A percentile compares a stretch with the other conserved stretches of the same genome.
phyloP scores from a whole-genome alignment of 208 protist genomes.

The Leishmania turanica region DNA sequence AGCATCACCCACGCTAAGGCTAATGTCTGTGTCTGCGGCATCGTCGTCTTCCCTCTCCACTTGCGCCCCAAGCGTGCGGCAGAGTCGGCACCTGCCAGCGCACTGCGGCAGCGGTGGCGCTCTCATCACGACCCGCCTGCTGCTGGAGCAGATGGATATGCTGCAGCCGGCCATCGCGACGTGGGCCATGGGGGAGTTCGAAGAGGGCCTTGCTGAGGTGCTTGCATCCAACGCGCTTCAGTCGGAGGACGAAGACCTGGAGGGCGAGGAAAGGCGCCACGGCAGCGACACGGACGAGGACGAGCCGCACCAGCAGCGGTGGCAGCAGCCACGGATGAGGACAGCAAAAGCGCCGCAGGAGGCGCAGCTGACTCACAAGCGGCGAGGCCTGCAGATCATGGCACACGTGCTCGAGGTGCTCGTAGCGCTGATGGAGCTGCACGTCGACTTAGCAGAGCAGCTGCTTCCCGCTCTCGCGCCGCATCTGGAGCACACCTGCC shows the following conservation, averaged over 20 bases:
- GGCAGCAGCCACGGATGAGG: not conserved
- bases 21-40: not conserved
- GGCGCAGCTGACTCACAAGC: not conserved
- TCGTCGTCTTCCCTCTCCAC: not conserved
- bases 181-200: conserved; percentile 40
- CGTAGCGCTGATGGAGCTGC: conserved; percentile 52
- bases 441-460: conserved; percentile 45
- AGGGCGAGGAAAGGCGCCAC: not conserved
- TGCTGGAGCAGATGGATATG: conserved; percentile 46
- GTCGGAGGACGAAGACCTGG: not conserved
- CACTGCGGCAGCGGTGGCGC: conserved; percentile 24
- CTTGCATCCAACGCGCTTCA: conserved; percentile 20
- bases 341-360: not conserved
- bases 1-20: conserved; percentile 36
- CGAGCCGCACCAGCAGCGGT: not conserved
- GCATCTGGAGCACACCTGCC: conserved; percentile 43
- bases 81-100: not conserved
- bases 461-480: conserved; percentile 42
- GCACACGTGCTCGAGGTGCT: conserved; percentile 46
- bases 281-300: not conserved
- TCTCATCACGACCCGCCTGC: conserved; percentile 52
- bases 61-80: not conserved
- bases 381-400: conserved; percentile 27
- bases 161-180: conserved; percentile 53
- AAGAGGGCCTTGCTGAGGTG: conserved; percentile 42